Conservation (phyloP, 106 monocot species). For the Posidonia australis region DNA sequence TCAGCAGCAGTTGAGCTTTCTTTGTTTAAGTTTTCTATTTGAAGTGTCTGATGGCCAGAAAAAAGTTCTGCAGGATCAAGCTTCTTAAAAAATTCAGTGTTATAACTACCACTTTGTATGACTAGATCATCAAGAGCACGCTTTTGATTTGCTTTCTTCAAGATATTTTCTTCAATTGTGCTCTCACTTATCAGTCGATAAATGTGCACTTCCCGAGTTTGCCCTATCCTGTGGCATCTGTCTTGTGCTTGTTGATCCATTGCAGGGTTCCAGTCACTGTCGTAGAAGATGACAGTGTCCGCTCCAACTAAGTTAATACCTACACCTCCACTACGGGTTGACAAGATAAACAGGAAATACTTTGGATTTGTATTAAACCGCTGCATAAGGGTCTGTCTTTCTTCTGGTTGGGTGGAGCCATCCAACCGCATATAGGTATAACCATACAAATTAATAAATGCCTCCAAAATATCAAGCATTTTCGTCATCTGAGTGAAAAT, state of each 20-base stretch:
- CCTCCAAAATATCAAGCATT: conserved; percentile 96
- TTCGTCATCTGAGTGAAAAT: conserved; percentile 99
- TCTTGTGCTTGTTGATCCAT: conserved; percentile 99
- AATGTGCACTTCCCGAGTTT: conserved; percentile 96
- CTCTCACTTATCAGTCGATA: conserved; percentile 91
- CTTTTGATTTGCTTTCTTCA: conserved; percentile 98
- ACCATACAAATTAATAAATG: conserved; percentile 97
- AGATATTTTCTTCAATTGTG: conserved; percentile 96
- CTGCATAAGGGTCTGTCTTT: conserved; percentile 97
- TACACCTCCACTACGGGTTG: conserved; percentile 97
- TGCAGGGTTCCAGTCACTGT: conserved; percentile 99
- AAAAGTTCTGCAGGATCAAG: conserved; percentile 94
- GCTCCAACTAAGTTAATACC: conserved; percentile 98
- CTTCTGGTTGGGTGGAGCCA: conserved; percentile 94
- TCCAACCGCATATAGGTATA: conserved; percentile 99
- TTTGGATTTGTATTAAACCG: conserved; percentile 96
- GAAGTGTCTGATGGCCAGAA: conserved; percentile 51
- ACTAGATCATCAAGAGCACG: conserved; percentile 94
- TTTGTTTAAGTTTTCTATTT: conserved; percentile 26
- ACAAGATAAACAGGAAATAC: conserved; percentile 87
- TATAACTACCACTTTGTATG: conserved; percentile 97
- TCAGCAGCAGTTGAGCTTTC: conserved; percentile 21
- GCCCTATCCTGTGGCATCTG: conserved; percentile 96
- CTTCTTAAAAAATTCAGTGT: conserved; percentile 95
- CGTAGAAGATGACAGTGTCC: conserved; percentile 98